Conservation (phyloP, 352 stramenopile genomes). For the Globisporangium mamillatum region DNA sequence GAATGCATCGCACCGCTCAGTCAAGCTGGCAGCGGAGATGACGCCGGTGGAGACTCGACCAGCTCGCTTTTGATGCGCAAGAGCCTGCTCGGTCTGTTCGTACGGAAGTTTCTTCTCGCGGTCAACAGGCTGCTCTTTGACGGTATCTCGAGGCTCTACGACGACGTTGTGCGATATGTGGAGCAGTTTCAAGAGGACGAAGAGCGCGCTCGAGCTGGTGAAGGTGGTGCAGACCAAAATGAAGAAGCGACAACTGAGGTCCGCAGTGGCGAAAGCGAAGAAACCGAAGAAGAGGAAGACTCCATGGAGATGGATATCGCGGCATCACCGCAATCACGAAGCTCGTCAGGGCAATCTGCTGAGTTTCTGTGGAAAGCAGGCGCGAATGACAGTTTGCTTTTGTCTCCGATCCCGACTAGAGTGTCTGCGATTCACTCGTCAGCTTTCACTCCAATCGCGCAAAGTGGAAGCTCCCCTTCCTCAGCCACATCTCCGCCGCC, state of each 20-base stretch:
- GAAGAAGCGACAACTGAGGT: conserved; percentile 4
- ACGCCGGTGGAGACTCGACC: conserved; percentile 35
- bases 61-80: conserved; percentile 42
- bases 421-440: not conserved
- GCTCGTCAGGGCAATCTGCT: not conserved
- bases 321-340: conserved; percentile 8
- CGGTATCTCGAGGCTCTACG: conserved; percentile 61
- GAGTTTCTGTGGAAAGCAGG: conserved; percentile 32
- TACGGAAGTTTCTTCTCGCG: conserved; percentile 62
- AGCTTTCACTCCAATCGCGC: conserved; percentile 3
- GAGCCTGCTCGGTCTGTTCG: conserved; percentile 67
- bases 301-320: conserved; percentile 12
- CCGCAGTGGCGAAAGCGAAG: conserved; percentile 5
- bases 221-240: not conserved
- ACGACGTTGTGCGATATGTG: conserved; percentile 57
- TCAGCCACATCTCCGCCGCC: not conserved
- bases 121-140: conserved; percentile 67
- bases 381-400: conserved; percentile 27
- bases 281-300: not conserved
- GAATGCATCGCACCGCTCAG: conserved; percentile 53
- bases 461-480: conserved; percentile 1
- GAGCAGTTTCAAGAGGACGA: conserved; percentile 40
- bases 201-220: conserved; percentile 3
- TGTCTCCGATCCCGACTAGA: conserved; percentile 31
- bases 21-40: conserved; percentile 6